Evolutionary conservation across 371 early-diverging fungal species (phyloP), one percentile per base, ranked within the genome.

Genomic region (Sporodiniella umbellata): DNA sequence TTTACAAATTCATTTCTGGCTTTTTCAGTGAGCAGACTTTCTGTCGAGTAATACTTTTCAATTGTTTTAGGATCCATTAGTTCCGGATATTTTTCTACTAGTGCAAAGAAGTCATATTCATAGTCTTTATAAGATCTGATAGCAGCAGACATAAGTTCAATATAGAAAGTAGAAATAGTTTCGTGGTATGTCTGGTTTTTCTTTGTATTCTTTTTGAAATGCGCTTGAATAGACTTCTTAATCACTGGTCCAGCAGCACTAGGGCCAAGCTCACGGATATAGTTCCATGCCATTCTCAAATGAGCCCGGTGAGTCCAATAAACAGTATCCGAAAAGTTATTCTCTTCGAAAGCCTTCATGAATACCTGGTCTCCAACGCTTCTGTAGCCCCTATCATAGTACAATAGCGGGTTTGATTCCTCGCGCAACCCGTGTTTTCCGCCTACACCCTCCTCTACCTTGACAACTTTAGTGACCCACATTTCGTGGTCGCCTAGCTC

Each of bases 401-500:
- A 86, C 17, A 88, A 40, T 23, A 88, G 48, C 3, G 88, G 85
- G 37, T 73, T 64, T 10, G 60, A 60, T 44, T 70, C 72, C 39
- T 78, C 74, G 14, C 81, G 58, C 12, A 48, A 53, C 2, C 68
- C 73, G 22, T 60, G 64, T n/a, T 58, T 60, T 10, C 71, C 60
- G 19, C 76, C 82, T 12, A 78, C 74, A 2, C 83, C 84, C 51
- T 83, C 72, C 10, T 83, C 71, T 0, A 85, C 77, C 47, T 76
- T 78, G 40, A 70, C 54, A 0, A 88, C 85, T 15, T 72, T 62
- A 3, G 78, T 79, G 42, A 83, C 80, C 85, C 85, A 85, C 42
- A 84, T 62, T 49, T 84, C 83, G 56, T 88, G 88, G 53, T 85
- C 85, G 0, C 88, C 88, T 0, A 84, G 62, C 19, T 60, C 58